A percentile compares a stretch with the other conserved stretches of the same genome.
Evolutionary conservation across 805 yeast genomes (phyloP).

Genomic region (Schwanniomyces sp.): DNA sequence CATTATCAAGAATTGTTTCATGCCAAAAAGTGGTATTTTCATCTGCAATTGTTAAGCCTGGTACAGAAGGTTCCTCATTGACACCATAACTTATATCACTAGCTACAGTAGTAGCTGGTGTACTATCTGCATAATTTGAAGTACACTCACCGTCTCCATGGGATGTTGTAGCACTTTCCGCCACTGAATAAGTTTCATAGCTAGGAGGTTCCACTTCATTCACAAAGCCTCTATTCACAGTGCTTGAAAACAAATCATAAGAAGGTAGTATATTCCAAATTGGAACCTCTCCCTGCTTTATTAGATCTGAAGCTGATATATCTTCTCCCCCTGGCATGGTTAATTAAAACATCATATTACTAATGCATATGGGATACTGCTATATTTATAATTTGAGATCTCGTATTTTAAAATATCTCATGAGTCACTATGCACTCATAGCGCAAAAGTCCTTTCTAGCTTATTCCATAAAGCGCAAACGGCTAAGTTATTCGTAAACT

Average conservation of each 20-base stretch:
- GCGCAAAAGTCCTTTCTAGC: neutral
- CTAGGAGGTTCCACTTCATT: slow-evolving; percentile 18
- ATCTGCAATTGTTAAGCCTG: slow-evolving; percentile 29
- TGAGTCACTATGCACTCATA: neutral
- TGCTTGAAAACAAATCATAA: slow-evolving; percentile 31
- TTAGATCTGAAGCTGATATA: neutral
- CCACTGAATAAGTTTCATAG: slow-evolving; percentile 10
- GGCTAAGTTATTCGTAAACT: no score
- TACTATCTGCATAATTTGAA: neutral
- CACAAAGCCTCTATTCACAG: slow-evolving; percentile 12
- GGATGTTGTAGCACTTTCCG: neutral
- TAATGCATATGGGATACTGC: neutral
- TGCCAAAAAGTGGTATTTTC: slow-evolving; percentile 33
- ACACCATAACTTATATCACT: neutral
- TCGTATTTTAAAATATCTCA: neutral
- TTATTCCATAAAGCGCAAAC: neutral
- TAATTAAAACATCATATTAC: neutral
- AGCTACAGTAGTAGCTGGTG: neutral
- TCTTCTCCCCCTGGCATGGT: neutral
- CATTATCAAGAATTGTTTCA: slow-evolving; percentile 38
- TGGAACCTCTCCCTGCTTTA: slow-evolving; percentile 18
- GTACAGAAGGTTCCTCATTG: neutral
- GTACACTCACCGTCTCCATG: neutral
- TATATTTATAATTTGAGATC: neutral
- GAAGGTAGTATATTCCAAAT: slow-evolving; percentile 41